Evolutionary conservation across 2,329 filamentous ascomycete species (phyloP), one percentile per base, ranked within the genome.

Genomic region (Neopestalotiopsis sp.): DNA sequence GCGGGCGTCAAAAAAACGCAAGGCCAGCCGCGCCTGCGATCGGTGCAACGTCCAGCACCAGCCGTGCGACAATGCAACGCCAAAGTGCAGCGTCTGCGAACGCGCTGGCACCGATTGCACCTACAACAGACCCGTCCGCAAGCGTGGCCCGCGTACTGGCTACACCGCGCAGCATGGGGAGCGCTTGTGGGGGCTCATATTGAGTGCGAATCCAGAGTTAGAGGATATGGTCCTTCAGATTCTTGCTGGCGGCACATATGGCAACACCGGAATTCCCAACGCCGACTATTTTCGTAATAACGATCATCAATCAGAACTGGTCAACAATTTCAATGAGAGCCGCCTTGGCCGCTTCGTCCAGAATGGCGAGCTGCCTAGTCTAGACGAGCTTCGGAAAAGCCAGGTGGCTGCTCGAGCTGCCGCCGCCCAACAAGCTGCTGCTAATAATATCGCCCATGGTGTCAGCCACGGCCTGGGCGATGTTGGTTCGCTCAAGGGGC

Each of bases 21-120:
- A 78, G 74, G 76, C 77, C 49, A 78, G 76, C 63, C 76, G 76
- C 42, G 77, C 76, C 66, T 84, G 82, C 75, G 83, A 84, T 75
- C 83, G 82, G 61, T 84, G 82, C 70, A 83, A 84, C 70, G 80
- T 82, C 66, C 83, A 84, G 73, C 83, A 84, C 70, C 82, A 84
- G 74, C 82, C 83, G 5, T 85, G 83, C 73, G 83, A 85, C 74
- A 85, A 85, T 70, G 81, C 81, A 63, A 75, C 78, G 59, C 83
- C 83, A n/a, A 80, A 82, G 60, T 85, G 83, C 71, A 78, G 81
- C 72, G 83, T 84, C 57, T 85, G 83, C 66, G 79, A 81, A 66
- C 76, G 77, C 20, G 77, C 77, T n/a, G 77, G 77, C 24, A 76
- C 76, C 9, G 77, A 78, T 2, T 79, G 77, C 68, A 79, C 77